Conservation (phyloP, 306 rosid genomes). For the Casuarina cunninghamiana region DNA sequence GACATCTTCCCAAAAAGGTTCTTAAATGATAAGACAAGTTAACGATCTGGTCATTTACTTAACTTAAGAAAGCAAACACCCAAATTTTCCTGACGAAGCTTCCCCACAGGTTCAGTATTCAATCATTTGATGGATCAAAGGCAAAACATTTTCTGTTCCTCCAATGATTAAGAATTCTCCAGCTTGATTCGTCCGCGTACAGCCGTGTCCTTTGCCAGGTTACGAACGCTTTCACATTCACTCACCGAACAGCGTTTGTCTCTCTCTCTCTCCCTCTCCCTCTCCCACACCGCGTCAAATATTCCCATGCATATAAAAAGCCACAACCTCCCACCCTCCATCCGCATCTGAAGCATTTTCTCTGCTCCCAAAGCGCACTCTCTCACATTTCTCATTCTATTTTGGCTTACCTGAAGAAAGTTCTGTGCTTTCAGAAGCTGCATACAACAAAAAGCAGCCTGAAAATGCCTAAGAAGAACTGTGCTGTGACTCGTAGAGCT, state of each 20-base stretch:
- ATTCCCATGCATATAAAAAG: background rate
- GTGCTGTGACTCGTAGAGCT: slow-evolving; percentile 42
- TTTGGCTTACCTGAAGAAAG: too few species aligned
- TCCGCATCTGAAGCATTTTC: background rate
- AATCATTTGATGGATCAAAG: background rate
- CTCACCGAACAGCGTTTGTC: background rate
- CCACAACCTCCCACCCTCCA: background rate
- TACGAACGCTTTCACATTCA: slow-evolving; percentile 12
- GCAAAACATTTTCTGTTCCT: slow-evolving; percentile 10
- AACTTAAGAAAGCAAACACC: too few species aligned
- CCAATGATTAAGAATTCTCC: background rate
- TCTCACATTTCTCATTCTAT: background rate
- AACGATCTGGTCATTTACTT: too few species aligned
- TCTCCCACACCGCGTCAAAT: slow-evolving; percentile 16
- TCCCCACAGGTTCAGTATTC: too few species aligned
- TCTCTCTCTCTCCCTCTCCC: background rate
- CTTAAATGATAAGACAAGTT: too few species aligned
- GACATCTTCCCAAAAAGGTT: too few species aligned
- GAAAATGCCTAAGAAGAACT: slow-evolving; percentile 45
- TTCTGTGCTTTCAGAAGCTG: background rate
- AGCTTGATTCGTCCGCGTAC: slow-evolving; percentile 30
- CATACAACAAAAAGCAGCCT: background rate
- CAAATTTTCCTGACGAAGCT: too few species aligned
- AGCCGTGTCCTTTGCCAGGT: slow-evolving; percentile 26
- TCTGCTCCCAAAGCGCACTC: background rate